Evolutionary conservation across 2,329 filamentous ascomycete genomes (phyloP).

Genomic region (Daldinia sp.): DNA sequence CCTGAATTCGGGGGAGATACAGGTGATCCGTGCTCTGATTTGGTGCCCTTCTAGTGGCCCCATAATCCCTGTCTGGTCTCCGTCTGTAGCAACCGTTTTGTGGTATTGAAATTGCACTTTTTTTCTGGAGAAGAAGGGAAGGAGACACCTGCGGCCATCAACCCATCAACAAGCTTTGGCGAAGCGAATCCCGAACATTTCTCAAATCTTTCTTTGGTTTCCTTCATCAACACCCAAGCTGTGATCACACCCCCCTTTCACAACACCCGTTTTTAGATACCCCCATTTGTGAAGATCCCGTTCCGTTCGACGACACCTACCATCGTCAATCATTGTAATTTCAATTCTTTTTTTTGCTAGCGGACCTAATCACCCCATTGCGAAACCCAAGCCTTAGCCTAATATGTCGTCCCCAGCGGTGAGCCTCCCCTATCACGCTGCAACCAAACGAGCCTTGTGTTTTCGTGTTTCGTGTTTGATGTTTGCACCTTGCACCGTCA

Average conservation of each 20-base stretch:
- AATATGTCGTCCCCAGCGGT: conserved; percentile 51
- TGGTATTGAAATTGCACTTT: conserved; percentile 37
- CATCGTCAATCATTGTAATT: conserved; percentile 36
- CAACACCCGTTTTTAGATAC: conserved; percentile 42
- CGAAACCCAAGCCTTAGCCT: conserved; percentile 42
- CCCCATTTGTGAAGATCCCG: conserved; percentile 39
- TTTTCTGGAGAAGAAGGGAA: conserved; percentile 28
- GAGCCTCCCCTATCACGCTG: conserved; percentile 44
- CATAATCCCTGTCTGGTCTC: conserved; percentile 29
- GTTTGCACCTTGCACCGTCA: conserved; percentile 17
- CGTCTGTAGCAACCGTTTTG: conserved; percentile 35
- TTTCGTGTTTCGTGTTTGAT: conserved; percentile 35
- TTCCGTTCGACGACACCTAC: conserved; percentile 35
- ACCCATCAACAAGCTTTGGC: conserved; percentile 28
- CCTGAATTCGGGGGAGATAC: conserved; percentile 26
- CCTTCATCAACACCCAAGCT: conserved; percentile 35
- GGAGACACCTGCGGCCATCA: conserved; percentile 22
- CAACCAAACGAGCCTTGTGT: conserved; percentile 30
- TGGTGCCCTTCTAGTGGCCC: conserved; percentile 36
- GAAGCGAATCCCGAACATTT: conserved; percentile 34
- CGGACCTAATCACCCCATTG: conserved; percentile 30
- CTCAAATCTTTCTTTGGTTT: conserved; percentile 40
- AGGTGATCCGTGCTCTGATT: conserved; percentile 35
- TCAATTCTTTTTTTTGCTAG: conserved; percentile 28
- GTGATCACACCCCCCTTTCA: conserved; percentile 27